Evolutionary conservation across 768 basidiomycete genomes (phyloP), one percentile per base, ranked within the genome.

Genomic region (Boletus fagicola): DNA sequence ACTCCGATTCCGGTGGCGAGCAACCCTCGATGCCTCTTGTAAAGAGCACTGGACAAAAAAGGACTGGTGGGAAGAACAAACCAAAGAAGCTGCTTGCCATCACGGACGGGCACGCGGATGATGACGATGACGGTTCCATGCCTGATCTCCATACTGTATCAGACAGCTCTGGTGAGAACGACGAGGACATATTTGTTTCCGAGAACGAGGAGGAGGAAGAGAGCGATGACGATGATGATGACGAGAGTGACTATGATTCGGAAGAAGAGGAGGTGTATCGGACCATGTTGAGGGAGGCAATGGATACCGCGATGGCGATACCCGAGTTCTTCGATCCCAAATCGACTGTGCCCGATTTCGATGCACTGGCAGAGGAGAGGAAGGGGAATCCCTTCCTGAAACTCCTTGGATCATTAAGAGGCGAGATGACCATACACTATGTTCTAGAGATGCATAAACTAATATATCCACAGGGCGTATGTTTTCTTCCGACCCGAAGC

Each of bases 321-420:
- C 75, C 81, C 20, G 86, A 85, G 53, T 85, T 84, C 69, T 76
- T 83, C 49, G 82, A 87, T 65, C 75, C 76, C 31, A 76, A 73
- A 54, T 75, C 76, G 8, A 66, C 72, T 3, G 75, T 79, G 5
- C 75, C 83, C 51, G 76, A 80, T 49, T 77, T 79, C 47, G 68
- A 76, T 40, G 68, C 76, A 13, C 61, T 77, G 7, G 70, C 72
- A 15, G 82, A 84, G 24, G 79, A 82, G 51, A 76, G 79, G 51
- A 86, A 85, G 65, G 82, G 78, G 20, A 94, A 93, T 65, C 88
- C 90, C 0, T 92, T 94, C 69, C 69, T 92, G 63, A 91, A 86
- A 67, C 70, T 92, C 36, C 75, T 94, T 60, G 85, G 86, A 36
- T 86, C 87, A 15, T 68, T 93, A 56, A 79, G 86, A 82, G 91